Base-by-base conservation (phyloP, 2,329 filamentous ascomycete species). In the Arachnopeziza araneosa region DNA sequence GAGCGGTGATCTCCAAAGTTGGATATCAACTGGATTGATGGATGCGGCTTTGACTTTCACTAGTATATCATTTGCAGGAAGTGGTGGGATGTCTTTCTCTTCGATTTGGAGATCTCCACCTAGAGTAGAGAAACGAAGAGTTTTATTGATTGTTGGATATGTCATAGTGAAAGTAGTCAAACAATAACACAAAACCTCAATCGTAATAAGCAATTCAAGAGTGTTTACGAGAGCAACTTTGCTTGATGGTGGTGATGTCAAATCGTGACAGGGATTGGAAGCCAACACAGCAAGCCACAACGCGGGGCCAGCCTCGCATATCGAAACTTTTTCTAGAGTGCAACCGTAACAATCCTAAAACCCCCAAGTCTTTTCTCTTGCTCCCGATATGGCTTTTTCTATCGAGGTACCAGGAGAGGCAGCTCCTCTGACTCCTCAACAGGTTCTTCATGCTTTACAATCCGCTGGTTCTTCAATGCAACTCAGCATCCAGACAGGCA, bases 341-440 rank as follows among this genome's bases (percentile, higher is more conserved):
- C 50, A 50, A 24, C 53, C 52, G 30, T 32, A 48, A 22, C 53
- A 59, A 44, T 12, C 51, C n/a, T 32, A 24, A 55, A 19, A 49
- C n/a, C 30, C 55, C 58, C 54, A 50, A 44, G 17, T 17, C 17
- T 12, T 19, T 3, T 44, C 36, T 44, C 36, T 44, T 19, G 4
- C 36, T 19, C 12, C 36, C 54, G 48, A n/a, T 70, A 91, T 91
- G 88, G 84, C 80, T 72, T 87, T 87, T 73, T 76, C 83, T 62
- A 85, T 96, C 71, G 91, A 96, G 77, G 86, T 91, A 61, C 83
- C 90, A 7, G 92, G 89, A 65, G 91, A 95, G 77, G 88, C 91
- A 52, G 91, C 81, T 67, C 89, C 89, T 58, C 78, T 93, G 64
- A 85, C 75, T 61, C 74, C 82, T 60, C 78, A 82, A 60, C 83